Percentiles rank a stretch among this genome's conserved stretches.
phyloP scores from a whole-genome alignment of 495 filamentous ascomycete genomes.

The Aspergillus funiculosus region DNA sequence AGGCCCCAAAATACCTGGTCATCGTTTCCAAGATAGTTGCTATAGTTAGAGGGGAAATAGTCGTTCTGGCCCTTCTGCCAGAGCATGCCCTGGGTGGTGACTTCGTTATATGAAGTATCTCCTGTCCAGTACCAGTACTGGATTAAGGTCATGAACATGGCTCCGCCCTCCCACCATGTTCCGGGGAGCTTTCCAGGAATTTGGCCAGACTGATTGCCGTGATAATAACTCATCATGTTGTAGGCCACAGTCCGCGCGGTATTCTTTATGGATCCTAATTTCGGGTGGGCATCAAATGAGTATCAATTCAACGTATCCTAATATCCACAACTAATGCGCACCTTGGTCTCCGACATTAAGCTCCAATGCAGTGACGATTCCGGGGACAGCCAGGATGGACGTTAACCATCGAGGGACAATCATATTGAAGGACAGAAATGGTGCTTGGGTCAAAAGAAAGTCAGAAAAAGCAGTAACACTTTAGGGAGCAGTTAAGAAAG shows the following conservation, averaged over 20 bases:
- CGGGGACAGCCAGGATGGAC: constrained; percentile 21
- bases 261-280: constrained; percentile 54
- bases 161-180: constrained; percentile 73
- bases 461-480: too few species aligned
- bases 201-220: constrained; percentile 54
- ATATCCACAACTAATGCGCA: constrained; percentile 8
- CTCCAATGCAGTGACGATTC: constrained; percentile 25
- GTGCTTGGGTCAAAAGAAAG: too few species aligned
- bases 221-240: constrained; percentile 61
- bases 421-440: constrained; percentile 13
- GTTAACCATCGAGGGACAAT: constrained; percentile 23
- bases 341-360: constrained; percentile 32
- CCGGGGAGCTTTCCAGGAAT: constrained; percentile 59
- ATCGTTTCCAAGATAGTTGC: constrained; percentile 56
- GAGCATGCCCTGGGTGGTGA: constrained; percentile 57
- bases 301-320: background rate
- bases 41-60: constrained; percentile 56
- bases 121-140: constrained; percentile 77
- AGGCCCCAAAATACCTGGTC: constrained; percentile 82
- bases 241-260: constrained; percentile 57
- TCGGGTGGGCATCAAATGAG: constrained; percentile 3
- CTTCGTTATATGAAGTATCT: constrained; percentile 62
- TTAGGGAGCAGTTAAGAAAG: too few species aligned
- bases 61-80: constrained; percentile 62
- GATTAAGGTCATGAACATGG: constrained; percentile 67